Base-by-base conservation (phyloP, 352 stramenopile species). In the Halophytophthora polymorphica region DNA sequence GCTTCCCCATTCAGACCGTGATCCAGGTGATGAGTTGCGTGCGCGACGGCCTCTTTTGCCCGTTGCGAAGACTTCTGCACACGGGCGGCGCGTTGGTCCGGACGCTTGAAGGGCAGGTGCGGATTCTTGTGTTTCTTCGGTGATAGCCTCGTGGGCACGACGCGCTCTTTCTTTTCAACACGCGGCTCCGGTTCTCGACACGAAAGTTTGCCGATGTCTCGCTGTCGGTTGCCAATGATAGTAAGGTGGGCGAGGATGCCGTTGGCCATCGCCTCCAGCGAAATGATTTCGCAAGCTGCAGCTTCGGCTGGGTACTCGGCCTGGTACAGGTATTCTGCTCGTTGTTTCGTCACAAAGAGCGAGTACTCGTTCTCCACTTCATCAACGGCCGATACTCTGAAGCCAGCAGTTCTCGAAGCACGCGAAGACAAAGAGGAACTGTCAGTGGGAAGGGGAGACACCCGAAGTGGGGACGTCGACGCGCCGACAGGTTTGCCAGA, bases 291-390 rank as follows among this genome's bases (percentile, higher is more conserved):
- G 34, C 15, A 41, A 1, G 28, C 42, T 11, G 21, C 35, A 18
- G 44, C 56, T 28, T 59, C 53, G 11, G 15, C 28, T 4, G 59
- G 47, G 5, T 65, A 67, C 7, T 58, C 50, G 12, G 61, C 49
- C 33, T 45, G 56, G 18, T 69, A 68, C 35, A 89, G 41, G 22
- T 75, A 69, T 36, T 82, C 71, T 6, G 73, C 71, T 11, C 79
- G 83, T 39, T 68, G 55, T 1, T 51, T 55, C 1, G 66, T 66
- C 17, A 87, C 53, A 21, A 79, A 86, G 1, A 89, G 56, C 8
- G 75, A 72, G 53, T 78, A 89, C 35, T 84, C 75, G 39, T 86
- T 87, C 46, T 85, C 75, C 12, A 79, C 61, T 34, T 87, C 75
- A 45, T 89, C 78, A n/a, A 64, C 64, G n/a, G 75, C 78, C 13